Evolutionary conservation across 345 rosid genomes (phyloP).

Genomic region (Angophora floribunda): DNA sequence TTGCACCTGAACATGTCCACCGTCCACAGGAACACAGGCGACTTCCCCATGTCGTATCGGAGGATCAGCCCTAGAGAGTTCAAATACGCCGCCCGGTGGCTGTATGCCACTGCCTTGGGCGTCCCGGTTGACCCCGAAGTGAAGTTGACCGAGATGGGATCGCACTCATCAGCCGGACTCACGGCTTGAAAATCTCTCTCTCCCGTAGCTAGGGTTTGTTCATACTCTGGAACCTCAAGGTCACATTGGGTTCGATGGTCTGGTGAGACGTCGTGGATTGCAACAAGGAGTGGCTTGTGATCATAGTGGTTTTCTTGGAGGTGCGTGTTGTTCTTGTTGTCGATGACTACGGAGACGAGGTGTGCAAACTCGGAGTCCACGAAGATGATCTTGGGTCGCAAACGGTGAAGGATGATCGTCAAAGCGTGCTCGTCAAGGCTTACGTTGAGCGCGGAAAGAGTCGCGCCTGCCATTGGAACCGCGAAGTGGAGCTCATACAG

Average conservation of each 20-base stretch:
- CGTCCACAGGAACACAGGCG: slow-evolving; percentile 14
- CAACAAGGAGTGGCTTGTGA: slow-evolving; percentile 13
- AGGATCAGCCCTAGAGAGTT: slow-evolving; percentile 27
- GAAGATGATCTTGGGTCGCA: slow-evolving; percentile 28
- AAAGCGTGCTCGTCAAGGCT: slow-evolving; percentile 21
- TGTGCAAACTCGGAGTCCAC: slow-evolving; percentile 24
- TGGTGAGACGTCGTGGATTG: slow-evolving; percentile 5
- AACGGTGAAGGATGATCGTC: slow-evolving; percentile 9
- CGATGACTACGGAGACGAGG: slow-evolving; percentile 3
- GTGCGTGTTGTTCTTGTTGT: neutral
- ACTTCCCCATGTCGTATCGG: slow-evolving; percentile 15
- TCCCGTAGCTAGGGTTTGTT: slow-evolving; percentile 13
- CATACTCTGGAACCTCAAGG: slow-evolving; percentile 8
- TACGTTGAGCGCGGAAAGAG: slow-evolving; percentile 26
- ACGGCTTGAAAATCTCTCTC: slow-evolving; percentile 9
- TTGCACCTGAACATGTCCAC: no score
- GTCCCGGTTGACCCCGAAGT: slow-evolving; percentile 53
- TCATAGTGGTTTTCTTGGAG: neutral
- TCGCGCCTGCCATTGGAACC: slow-evolving; percentile 48
- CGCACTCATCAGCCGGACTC: slow-evolving; percentile 22
- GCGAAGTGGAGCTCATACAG: no score
- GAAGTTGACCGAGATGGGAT: slow-evolving; percentile 41
- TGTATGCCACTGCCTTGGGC: slow-evolving; percentile 48
- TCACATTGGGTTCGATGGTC: neutral
- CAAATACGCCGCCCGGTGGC: slow-evolving; percentile 45